Evolutionary conservation across 2,329 filamentous ascomycete genomes (phyloP).

Genomic region (Lachnellula cervina): DNA sequence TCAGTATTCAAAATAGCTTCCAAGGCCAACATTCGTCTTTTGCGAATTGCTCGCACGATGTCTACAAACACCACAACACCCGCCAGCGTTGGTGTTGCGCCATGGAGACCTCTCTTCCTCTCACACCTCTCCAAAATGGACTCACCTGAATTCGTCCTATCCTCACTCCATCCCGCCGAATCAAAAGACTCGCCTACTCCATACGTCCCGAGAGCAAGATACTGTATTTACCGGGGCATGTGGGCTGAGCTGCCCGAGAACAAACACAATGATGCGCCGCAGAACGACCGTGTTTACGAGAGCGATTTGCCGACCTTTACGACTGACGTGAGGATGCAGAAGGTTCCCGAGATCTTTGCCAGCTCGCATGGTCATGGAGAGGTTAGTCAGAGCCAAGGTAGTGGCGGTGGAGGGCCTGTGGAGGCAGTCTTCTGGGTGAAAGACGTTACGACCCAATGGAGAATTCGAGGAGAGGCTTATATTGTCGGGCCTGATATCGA

Average conservation of each 20-base stretch:
- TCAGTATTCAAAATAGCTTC: conserved; percentile 28
- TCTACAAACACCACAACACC: conserved; percentile 24
- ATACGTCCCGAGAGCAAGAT: conserved; percentile 56
- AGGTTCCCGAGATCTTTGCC: conserved; percentile 65
- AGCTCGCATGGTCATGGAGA: conserved; percentile 43
- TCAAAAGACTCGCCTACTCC: conserved; percentile 33
- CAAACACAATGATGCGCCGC: conserved; percentile 64
- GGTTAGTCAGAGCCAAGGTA: conserved; percentile 41
- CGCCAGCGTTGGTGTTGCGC: conserved; percentile 22
- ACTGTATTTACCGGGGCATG: conserved; percentile 81
- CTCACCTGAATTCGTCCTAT: conserved; percentile 37
- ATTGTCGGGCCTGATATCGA: conserved; percentile 68
- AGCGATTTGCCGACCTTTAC: conserved; percentile 80
- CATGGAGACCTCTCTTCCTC: conserved; percentile 33
- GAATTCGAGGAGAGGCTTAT: conserved; percentile 71
- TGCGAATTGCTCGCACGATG: conserved; percentile 29
- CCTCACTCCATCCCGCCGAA: conserved; percentile 40
- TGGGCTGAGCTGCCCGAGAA: conserved; percentile 71
- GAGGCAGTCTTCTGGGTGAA: conserved; percentile 82
- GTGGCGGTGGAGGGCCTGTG: conserved; percentile 63
- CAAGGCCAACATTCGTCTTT: conserved; percentile 21
- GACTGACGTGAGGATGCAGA: conserved; percentile 84
- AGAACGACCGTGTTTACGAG: conserved; percentile 66
- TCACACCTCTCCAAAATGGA: conserved; percentile 33
- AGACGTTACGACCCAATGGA: conserved; percentile 73